phyloP scores from a whole-genome alignment of 2,329 filamentous ascomycete genomes.

The Magnaporthiopsis incrustans region DNA sequence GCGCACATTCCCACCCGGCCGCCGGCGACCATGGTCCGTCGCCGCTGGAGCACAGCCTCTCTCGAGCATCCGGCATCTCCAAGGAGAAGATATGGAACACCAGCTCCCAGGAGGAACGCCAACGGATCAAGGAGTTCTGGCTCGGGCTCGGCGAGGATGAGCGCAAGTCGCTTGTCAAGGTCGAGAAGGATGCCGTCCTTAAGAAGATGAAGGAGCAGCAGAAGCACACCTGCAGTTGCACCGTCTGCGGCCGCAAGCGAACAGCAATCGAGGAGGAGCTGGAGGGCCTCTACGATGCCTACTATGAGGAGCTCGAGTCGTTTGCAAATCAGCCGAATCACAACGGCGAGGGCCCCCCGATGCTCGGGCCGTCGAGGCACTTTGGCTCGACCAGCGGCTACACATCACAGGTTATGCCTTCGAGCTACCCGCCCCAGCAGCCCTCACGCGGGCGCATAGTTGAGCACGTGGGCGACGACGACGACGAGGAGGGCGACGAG shows the following conservation, averaged over 20 bases:
- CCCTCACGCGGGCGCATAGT: constrained; percentile 69
- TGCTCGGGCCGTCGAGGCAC: constrained; percentile 60
- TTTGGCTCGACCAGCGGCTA: constrained; percentile 43
- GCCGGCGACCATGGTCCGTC: constrained; percentile 11
- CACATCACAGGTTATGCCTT: constrained; percentile 48
- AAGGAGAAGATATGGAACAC: constrained; percentile 97
- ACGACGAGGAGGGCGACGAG: constrained; percentile 46
- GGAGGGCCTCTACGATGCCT: constrained; percentile 95
- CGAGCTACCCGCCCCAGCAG: constrained; percentile 52
- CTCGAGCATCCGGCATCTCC: constrained; percentile 31
- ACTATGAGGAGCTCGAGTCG: constrained; percentile 96
- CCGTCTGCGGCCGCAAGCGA: constrained; percentile 90
- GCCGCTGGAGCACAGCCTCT: constrained; percentile 11
- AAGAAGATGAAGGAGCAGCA: constrained; percentile 99
- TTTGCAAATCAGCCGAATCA: constrained; percentile 73
- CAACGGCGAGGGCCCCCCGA: constrained; percentile 61
- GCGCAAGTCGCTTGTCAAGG: constrained; percentile 89
- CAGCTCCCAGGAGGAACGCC: constrained; percentile 84
- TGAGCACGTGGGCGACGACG: constrained; percentile 52
- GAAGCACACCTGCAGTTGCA: constrained; percentile 97
- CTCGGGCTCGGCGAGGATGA: constrained; percentile 88
- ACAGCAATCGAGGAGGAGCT: constrained; percentile 97
- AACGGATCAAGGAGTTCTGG: constrained; percentile 98
- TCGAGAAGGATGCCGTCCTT: constrained; percentile 95
- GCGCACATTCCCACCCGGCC: background rate